These are phyloP conservation scores for Peronospora belbahrii DNA, from an alignment of 352 stramenopile species.

Conservation along the genomic window DNA sequence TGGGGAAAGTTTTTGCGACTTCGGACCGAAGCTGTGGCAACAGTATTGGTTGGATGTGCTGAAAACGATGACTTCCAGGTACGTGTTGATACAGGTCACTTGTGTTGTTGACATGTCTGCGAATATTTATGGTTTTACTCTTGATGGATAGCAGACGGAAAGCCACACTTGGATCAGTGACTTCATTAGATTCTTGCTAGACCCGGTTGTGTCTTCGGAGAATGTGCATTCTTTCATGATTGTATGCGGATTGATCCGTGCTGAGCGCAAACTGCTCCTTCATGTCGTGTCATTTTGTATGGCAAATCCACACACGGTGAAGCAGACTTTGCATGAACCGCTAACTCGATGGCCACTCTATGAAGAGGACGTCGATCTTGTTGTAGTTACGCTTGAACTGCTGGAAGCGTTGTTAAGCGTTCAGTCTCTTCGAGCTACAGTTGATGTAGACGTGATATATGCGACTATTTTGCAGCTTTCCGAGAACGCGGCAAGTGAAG, in stretches of 20 bases:
- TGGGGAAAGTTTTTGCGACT: conserved; percentile 44
- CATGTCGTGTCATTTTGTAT: conserved; percentile 38
- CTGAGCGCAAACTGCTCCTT: conserved; percentile 26
- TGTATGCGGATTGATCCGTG: conserved; percentile 26
- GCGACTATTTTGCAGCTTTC: conserved; percentile 43
- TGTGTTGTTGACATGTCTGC: background rate
- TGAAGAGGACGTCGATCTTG: conserved; percentile 55
- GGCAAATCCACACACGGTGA: conserved; percentile 28
- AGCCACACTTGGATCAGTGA: conserved; percentile 38
- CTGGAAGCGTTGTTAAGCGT: conserved; percentile 31
- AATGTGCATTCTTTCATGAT: conserved; percentile 47
- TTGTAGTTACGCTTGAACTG: conserved; percentile 43
- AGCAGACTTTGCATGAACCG: conserved; percentile 34
- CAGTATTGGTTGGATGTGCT: conserved; percentile 34
- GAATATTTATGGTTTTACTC: conserved; percentile 4
- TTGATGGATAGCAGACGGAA: conserved; percentile 19
- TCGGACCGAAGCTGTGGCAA: conserved; percentile 41
- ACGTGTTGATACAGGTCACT: background rate
- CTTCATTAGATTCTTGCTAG: conserved; percentile 35
- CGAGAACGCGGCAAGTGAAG: conserved; percentile 37
- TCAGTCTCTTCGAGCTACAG: conserved; percentile 22
- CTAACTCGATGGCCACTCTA: conserved; percentile 52
- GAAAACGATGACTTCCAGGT: conserved; percentile 36
- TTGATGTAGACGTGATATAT: conserved; percentile 37
- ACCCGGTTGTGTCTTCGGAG: conserved; percentile 38